phyloP scores from a whole-genome alignment of 805 yeast species.

The Schwanniomyces occidentalis region DNA sequence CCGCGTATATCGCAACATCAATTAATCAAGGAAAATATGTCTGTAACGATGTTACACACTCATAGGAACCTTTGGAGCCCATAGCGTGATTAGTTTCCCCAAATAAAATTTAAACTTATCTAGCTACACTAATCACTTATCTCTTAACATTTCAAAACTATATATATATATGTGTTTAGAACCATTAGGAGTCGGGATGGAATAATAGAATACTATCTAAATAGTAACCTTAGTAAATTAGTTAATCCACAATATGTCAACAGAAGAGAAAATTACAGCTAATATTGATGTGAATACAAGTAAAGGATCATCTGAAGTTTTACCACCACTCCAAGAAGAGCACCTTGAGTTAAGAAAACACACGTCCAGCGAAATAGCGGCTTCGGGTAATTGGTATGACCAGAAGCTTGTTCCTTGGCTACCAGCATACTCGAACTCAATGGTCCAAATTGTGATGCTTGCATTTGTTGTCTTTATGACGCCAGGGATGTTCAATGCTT shows the following conservation, averaged over 20 bases:
- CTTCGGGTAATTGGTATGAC: conserved; percentile 44
- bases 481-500: conserved; percentile 56
- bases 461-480: conserved; percentile 49
- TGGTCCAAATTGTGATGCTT: conserved; percentile 46
- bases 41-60: too few relatives aligned
- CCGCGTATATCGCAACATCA: too few relatives aligned
- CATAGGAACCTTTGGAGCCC: too few relatives aligned
- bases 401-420: conserved; percentile 21
- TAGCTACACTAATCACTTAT: too few relatives aligned
- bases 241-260: conserved; percentile 1
- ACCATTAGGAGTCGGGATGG: too few relatives aligned
- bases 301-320: background rate
- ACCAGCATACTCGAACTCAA: conserved; percentile 39
- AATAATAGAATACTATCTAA: too few relatives aligned
- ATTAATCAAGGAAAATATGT: too few relatives aligned
- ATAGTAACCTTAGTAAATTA: too few relatives aligned
- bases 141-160: too few relatives aligned
- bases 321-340: background rate
- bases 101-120: too few relatives aligned
- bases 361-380: conserved; percentile 28
- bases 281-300: conserved; percentile 7
- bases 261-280: conserved; percentile 6
- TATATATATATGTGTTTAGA: too few relatives aligned
- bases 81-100: too few relatives aligned
- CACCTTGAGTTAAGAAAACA: conserved; percentile 21